A percentile compares a stretch with the other conserved stretches of the same genome.
phyloP scores from a whole-genome alignment of 176 grass and related monocot genomes.

The Hsuehochloa calcarea region DNA sequence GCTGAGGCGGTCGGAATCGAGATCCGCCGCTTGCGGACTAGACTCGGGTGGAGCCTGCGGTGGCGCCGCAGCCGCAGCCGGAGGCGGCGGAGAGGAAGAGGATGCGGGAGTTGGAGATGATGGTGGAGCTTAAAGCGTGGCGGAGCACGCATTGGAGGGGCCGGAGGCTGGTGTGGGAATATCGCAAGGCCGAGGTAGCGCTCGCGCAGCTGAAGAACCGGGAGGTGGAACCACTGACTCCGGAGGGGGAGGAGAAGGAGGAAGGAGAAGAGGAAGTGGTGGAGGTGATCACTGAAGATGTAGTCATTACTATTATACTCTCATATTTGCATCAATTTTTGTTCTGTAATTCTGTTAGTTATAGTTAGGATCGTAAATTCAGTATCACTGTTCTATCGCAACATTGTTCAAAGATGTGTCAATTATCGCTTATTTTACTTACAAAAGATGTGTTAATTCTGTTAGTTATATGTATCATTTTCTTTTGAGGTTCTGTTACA shows the following conservation, averaged over 20 bases:
- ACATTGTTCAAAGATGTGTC: not conserved
- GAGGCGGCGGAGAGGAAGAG: constrained; percentile 45
- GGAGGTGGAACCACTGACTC: constrained; percentile 46
- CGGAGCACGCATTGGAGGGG: constrained; percentile 66
- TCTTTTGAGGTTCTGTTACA: no score
- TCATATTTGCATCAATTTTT: not conserved
- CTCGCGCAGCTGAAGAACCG: constrained; percentile 73
- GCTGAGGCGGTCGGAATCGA: constrained; percentile 70
- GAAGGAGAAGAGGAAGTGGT: constrained; percentile 63
- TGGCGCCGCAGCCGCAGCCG: not conserved
- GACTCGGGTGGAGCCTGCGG: constrained; percentile 50
- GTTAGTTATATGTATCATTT: no score
- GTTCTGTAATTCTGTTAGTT: not conserved
- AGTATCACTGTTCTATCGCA: not conserved
- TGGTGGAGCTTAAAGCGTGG: constrained; percentile 66
- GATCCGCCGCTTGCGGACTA: constrained; percentile 65
- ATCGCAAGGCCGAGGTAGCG: constrained; percentile 63
- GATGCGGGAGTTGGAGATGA: constrained; percentile 51
- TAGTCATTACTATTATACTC: constrained; percentile 18
- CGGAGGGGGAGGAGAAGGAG: no score
- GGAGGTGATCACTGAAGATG: constrained; percentile 70
- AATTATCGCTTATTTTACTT: not conserved
- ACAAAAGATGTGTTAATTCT: no score
- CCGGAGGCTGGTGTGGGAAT: constrained; percentile 54
- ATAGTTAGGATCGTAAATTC: not conserved